Evolutionary conservation across 768 basidiomycete species (phyloP), one percentile per base, ranked within the genome.

Genomic region (Tricholoma hemisulphureum): DNA sequence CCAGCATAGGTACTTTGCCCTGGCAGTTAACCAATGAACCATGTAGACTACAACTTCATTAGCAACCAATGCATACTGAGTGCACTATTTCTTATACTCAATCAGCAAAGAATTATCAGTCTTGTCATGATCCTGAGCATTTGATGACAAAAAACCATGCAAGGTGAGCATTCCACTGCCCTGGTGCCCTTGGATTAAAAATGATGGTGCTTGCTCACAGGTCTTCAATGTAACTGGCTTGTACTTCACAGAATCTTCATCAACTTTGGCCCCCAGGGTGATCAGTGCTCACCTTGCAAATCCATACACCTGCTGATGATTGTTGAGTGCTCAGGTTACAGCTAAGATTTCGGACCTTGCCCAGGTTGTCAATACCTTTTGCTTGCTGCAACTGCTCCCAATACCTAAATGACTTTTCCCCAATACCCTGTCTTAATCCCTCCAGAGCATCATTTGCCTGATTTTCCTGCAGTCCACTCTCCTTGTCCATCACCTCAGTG

Each of bases 401-500:
- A 26, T 13, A 54, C 7, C 16, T 14, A 10, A 60, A 26, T 6
- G 63, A 51, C 34, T 63, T 65, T 21, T 65, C 23, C 1, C 53
- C 55, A 3, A 64, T 35, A 6, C 55, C 37, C 4, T 53, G 10
- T 11, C 55, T 3, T 8, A 65, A 18, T 1, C 37, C 41, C 1
- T 65, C 51, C 8, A 65, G 56, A 10, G 57, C 45, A 29, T 65
- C 63, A 52, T 65, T 65, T 8, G 63, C 64, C n/a, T 63, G 58
- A 3, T 57, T 56, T 41, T 57, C 31, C 2, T 35, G 0, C 2
- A 64, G 56, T n/a, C 51, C 11, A 14, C 50, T 28, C 32, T 65
- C 63, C 43, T 57, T 49, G 9, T 49, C 16, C 14, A 51, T 51
- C 3, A 63, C 11, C 14, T 20, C 14, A 14, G 16, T 8, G 5